Percentiles rank a stretch among this genome's conserved stretches.
phyloP scores from a whole-genome alignment of 345 rosid species.

The Triadica sebifera region DNA sequence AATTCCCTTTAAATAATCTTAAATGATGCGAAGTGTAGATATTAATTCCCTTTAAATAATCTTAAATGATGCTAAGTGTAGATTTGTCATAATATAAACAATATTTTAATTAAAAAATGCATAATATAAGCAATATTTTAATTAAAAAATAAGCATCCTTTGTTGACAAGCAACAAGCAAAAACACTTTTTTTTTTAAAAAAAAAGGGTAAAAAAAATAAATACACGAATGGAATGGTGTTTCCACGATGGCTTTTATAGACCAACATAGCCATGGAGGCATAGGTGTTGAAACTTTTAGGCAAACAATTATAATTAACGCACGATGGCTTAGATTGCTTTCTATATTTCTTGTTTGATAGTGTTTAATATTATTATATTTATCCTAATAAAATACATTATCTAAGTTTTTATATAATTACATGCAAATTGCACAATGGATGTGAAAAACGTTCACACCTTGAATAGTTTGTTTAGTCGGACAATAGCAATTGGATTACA shows the following conservation, averaged over 20 bases:
- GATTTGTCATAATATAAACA: background rate
- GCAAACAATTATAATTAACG: slow-evolving; percentile 1
- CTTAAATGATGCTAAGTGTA: no score
- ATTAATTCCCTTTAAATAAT: no score
- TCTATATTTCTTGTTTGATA: background rate
- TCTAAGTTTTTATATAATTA: background rate
- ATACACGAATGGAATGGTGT: slow-evolving; percentile 20
- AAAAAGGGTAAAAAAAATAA: background rate
- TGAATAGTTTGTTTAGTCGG: background rate
- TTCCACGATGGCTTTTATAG: slow-evolving; percentile 13
- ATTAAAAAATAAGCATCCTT: background rate
- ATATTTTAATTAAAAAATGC: slow-evolving; percentile 3
- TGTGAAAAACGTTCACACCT: background rate
- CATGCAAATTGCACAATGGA: no score
- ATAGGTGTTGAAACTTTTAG: slow-evolving; percentile 31
- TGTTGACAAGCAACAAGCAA: no score
- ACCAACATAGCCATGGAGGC: background rate
- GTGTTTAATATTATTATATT: background rate
- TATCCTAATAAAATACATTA: background rate
- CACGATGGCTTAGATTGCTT: background rate
- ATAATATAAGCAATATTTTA: slow-evolving; percentile 9
- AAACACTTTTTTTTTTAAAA: no score
- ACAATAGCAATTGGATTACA: no score
- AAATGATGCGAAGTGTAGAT: no score
- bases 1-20: no score